Evolutionary conservation across 2,329 filamentous ascomycete genomes (phyloP), one percentile per base, ranked within the genome.

Genomic region (Arthrobotrys conoides): DNA sequence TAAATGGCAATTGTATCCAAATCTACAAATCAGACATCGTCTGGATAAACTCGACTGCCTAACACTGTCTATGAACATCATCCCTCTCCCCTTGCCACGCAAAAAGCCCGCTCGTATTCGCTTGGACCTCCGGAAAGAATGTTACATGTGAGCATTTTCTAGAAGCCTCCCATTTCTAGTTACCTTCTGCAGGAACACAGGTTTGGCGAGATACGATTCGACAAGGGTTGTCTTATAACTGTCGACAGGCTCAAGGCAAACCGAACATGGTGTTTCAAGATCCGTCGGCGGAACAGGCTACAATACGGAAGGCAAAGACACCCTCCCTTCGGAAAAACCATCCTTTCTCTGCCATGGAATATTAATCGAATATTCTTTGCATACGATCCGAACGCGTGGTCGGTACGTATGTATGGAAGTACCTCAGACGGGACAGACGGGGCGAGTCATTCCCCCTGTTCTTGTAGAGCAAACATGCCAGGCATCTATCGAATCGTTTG

Each of bases 111-210:
- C 63, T 75, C 71, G 71, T 75, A 75, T 48, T 68, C 71, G 71
- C 64, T 75, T 75, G 49, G 63, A 46, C 44, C 30, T 18, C 33
- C 18, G n/a, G n/a, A 44, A 33, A 46, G 20, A 57, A 57, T 49
- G 38, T 57, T 69, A 24, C 66, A 70, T 70, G 49, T 73, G 70
- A 73, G 63, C 48, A 51, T 38, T 75, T 75, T 75, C 71, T 75
- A 69, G 71, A 75, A 75, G 64, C 27, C 71, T 68, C 71, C 71
- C 64, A 55, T 61, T 61, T 73, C 18, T 8, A 64, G 69, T 27
- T 46, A 67, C 70, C 70, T 73, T 73, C 70, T 73, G 70, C 70
- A 73, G 70, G 61, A 73, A 73, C 70, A 41, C 46, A 65, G 67
- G 20, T 61, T 59, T 66, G 49, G 70, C 63, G 70, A 73, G 70